phyloP scores from a whole-genome alignment of 179 eudicot genomes.

The Silene noctiflora region DNA sequence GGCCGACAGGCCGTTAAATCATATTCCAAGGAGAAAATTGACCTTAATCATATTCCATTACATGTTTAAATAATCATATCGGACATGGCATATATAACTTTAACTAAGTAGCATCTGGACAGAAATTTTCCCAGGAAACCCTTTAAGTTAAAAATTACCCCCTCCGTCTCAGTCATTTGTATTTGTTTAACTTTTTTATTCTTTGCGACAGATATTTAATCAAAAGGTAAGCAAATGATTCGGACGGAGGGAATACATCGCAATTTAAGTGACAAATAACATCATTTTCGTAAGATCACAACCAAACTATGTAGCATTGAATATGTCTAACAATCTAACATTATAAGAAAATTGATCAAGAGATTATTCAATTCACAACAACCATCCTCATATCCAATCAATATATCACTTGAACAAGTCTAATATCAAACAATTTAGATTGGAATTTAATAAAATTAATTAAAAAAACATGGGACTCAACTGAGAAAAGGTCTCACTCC shows the following conservation, averaged over 20 bases:
- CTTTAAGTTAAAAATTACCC: background rate
- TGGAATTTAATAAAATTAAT: background rate
- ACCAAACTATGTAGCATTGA: background rate
- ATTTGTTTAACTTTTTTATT: too few relatives aligned
- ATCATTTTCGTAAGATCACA: background rate
- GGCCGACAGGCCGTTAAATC: background rate
- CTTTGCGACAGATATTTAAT: too few relatives aligned
- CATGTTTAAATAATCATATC: background rate
- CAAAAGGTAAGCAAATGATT: too few relatives aligned
- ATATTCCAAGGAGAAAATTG: background rate
- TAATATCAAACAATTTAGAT: background rate
- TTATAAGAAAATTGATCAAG: background rate
- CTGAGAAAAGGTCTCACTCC: conserved; percentile 57
- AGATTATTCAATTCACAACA: conserved; percentile 3
- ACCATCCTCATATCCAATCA: background rate
- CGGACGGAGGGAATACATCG: background rate
- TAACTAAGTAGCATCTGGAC: background rate
- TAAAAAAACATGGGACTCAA: conserved; percentile 29
- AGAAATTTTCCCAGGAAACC: background rate
- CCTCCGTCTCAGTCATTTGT: too few relatives aligned
- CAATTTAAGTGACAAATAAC: background rate
- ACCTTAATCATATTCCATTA: background rate
- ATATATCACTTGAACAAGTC: background rate
- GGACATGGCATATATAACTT: background rate
- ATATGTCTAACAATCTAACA: background rate